A percentile compares a stretch with the other conserved stretches of the same genome.
Evolutionary conservation across 305 asterid genomes (phyloP).

Genomic region (Fraxinus sp.): DNA sequence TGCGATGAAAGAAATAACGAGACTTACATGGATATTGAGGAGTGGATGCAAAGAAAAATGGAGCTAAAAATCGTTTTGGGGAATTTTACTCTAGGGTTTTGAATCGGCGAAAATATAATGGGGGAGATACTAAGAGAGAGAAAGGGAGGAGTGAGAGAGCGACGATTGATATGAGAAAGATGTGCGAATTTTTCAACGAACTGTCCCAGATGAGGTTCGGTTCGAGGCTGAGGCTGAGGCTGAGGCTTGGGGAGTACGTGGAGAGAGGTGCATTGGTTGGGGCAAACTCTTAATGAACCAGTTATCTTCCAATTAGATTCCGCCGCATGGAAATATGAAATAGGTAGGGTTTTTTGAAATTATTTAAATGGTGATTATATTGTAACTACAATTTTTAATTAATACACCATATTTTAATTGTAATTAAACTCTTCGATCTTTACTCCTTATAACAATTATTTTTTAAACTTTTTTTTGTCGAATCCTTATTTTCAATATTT

Average conservation of each 20-base stretch:
- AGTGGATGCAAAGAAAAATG: background rate
- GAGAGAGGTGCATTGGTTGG: conserved; percentile 19
- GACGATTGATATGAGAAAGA: conserved; percentile 33
- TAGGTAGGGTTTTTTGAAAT: background rate
- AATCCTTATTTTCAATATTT: background rate
- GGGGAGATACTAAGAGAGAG: conserved; percentile 25
- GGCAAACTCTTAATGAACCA: background rate
- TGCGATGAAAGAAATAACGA: conserved; percentile 6
- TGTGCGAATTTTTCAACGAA: conserved; percentile 48
- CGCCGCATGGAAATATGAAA: conserved; percentile 13
- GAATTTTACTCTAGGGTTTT: conserved; percentile 40
- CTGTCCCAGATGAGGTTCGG: conserved; percentile 33
- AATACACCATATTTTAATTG: background rate
- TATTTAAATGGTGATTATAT: background rate
- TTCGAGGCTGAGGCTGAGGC: conserved; percentile 12
- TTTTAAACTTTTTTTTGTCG: too few species aligned
- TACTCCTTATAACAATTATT: too few species aligned
- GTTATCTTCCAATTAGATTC: conserved; percentile 4
- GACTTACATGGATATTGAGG: conserved; percentile 30
- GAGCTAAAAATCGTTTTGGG: conserved; percentile 32
- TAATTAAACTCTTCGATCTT: background rate
- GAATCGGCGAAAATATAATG: conserved; percentile 38
- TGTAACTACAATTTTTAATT: background rate
- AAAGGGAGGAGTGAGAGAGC: conserved; percentile 22
- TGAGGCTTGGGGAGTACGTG: conserved; percentile 21